Evolutionary conservation across 2,329 filamentous ascomycete genomes (phyloP), one percentile per base, ranked within the genome.

Genomic region (Chaetomium sp.): DNA sequence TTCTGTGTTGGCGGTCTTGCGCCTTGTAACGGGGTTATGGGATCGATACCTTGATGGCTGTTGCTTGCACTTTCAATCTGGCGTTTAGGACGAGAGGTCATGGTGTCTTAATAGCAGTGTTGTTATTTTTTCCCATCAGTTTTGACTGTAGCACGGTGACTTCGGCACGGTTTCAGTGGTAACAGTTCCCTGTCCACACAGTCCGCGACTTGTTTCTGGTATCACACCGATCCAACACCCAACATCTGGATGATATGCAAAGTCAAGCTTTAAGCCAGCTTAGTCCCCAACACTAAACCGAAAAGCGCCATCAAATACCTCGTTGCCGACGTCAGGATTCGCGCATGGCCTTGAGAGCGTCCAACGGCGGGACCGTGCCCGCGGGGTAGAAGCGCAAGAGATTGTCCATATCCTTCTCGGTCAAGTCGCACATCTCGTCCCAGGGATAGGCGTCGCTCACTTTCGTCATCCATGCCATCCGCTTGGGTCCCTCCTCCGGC

Each of bases 391-490:
- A 93, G n/a, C 82, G 80, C 45, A 98, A 79, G n/a, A 98, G 80
- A 62, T 83, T 85, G 62, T 91, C 87, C 90, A 98, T 96, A 72
- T 93, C 93, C 71, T 89, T 85, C 58, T 95, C 91, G 23, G 85
- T 87, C 83, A 98, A 87, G 38, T 86, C 85, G 70, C 92, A 93
- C 70, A 98, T 85, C 67, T 97, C 90, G 67, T 96, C 89, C 75
- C 96, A 86, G 60, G 84, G 88, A 82, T 94, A 97, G 42, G 87
- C 83, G 71, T 97, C 92, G 79, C 93, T 97, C 42, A 98, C 91
- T 69, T 87, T 89, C 56, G 88, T 92, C 91, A 98, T 98, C 93
- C 93, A 98, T 69, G 88, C 85, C 94, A 98, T 98, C 65, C 94
- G 83, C 81, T 93, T 96, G 0, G 90, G 88, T 0, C 93, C 90